These are phyloP conservation scores for Irpex sp. DNA, from an alignment of 1,284 basidiomycete genomes.

Conservation along the genomic window DNA sequence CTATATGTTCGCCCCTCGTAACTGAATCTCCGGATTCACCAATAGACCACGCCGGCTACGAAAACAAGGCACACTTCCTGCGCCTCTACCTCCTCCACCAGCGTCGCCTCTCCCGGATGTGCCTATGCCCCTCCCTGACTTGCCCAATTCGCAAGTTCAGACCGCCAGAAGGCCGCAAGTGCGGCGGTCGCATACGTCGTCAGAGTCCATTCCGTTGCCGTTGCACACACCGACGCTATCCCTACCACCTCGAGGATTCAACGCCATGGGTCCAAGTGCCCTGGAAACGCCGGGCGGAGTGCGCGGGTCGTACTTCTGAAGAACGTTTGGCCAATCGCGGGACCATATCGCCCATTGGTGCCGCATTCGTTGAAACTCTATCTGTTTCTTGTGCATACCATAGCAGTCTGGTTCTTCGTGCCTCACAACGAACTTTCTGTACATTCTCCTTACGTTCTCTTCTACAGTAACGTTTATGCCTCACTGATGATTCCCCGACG, in stretches of 20 bases:
- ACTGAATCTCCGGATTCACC: neutral
- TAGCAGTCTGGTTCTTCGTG: neutral
- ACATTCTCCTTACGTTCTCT: neutral
- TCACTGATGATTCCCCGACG: neutral
- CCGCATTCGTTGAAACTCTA: neutral
- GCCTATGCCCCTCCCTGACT: slow-evolving; percentile 12
- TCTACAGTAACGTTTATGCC: neutral
- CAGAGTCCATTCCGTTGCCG: slow-evolving; percentile 19
- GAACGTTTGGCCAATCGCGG: neutral
- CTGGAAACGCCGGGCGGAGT: slow-evolving; percentile 18
- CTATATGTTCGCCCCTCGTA: neutral
- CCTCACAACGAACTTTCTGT: no score
- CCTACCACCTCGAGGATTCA: slow-evolving; percentile 3
- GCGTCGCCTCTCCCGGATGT: slow-evolving; percentile 14
- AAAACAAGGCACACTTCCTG: slow-evolving; percentile 13
- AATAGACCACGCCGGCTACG: slow-evolving; percentile 14
- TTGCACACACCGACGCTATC: slow-evolving; percentile 10
- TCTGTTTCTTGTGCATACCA: neutral
- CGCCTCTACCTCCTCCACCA: slow-evolving; percentile 14
- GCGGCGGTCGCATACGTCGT: slow-evolving; percentile 19
- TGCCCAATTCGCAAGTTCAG: slow-evolving; percentile 3
- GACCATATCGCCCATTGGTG: neutral
- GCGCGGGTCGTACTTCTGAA: slow-evolving; percentile 8
- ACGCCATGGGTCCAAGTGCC: slow-evolving; percentile 18
- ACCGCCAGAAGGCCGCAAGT: slow-evolving; percentile 19